Base-by-base conservation (phyloP, 2,329 filamentous ascomycete genomes). In the Polychaeton citri region DNA sequence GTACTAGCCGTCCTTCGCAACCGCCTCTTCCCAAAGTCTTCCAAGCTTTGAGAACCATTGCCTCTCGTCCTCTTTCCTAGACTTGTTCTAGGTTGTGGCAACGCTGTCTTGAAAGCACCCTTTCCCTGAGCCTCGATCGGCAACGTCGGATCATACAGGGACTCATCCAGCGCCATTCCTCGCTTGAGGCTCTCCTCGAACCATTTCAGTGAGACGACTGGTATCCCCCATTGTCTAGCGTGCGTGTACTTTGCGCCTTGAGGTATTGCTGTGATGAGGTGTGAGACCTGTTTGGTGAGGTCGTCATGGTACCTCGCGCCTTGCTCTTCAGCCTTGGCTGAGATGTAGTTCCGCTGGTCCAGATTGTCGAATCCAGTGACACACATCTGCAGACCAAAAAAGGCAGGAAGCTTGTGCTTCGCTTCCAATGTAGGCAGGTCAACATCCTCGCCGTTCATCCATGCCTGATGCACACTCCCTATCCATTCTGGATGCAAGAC, bases 161-260 rank as follows among this genome's bases (percentile, higher is more conserved):
- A 61, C 56, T 96, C 90, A 37, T 95, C 83, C 15, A 98, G 64
- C 15, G 87, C 81, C 85, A 98, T 90, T 38, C 86, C 85, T 43
- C 90, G 73, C 44, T 81, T 72, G 40, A 90, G 59, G 50, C 82
- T 88, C 51, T 95, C 82, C 34, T 77, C 65, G 24, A 96, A 71
- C 90, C 90, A 98, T 52, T 86, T 79, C 21, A 82, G 58, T 1
- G 81, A 78, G 17, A 98, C 85, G 17, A 86, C 74, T 35, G 75
- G 75, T 45, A 94, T 74, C 32, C 71, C 69, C 87, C 90, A 98
- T 47, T 71, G 71, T 46, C 74, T 76, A n/a, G 88, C 90, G 38
- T 85, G 85, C 37, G 75, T 74, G 56, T 93, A 98, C 58, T 98
- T 98, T 41, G 85, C 82, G 16, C 90, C 88, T 44, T 82, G 74